Conservation (phyloP, 163 green algal species). For the Chlorella variabilis region DNA sequence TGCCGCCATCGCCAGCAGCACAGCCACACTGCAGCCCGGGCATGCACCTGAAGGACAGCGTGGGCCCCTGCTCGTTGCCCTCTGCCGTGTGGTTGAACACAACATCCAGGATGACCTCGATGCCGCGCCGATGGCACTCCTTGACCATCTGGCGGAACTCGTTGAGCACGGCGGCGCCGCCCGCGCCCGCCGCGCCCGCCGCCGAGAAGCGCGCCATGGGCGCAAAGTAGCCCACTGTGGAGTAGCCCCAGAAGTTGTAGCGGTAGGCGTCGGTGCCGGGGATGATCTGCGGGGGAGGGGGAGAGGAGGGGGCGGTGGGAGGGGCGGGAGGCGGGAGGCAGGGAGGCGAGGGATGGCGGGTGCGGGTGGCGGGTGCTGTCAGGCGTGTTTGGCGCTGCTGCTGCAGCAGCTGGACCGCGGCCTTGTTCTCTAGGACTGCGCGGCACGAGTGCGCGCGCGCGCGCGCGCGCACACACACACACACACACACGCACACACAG, state of each 20-base stretch:
- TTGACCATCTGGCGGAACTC: slow-evolving; percentile 98
- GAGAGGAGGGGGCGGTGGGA: neutral
- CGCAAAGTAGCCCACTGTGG: slow-evolving; percentile 93
- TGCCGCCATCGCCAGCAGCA: neutral
- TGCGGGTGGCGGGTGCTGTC: too few relatives aligned
- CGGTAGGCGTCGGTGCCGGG: slow-evolving; percentile 71
- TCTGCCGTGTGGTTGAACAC: slow-evolving; percentile 98
- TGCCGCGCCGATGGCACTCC: slow-evolving; percentile 87
- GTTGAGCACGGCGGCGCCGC: slow-evolving; percentile 55
- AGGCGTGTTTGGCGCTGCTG: too few relatives aligned
- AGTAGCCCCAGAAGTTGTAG: slow-evolving; percentile 99
- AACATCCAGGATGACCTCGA: slow-evolving; percentile 96
- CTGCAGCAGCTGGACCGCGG: too few relatives aligned
- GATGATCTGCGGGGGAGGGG: slow-evolving; percentile 63
- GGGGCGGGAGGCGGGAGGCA: neutral
- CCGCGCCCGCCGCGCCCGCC: slow-evolving; percentile 42
- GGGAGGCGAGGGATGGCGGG: neutral
- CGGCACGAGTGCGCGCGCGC: too few relatives aligned
- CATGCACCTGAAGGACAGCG: slow-evolving; percentile 84
- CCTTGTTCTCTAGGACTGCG: too few relatives aligned
- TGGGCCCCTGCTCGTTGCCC: slow-evolving; percentile 89
- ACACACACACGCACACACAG: too few relatives aligned
- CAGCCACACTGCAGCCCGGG: neutral
- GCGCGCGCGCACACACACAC: too few relatives aligned
- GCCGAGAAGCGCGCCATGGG: slow-evolving; percentile 90